Evolutionary conservation across 352 stramenopile species (phyloP), one percentile per base, ranked within the genome.

Genomic region (Phytophthora citricola): DNA sequence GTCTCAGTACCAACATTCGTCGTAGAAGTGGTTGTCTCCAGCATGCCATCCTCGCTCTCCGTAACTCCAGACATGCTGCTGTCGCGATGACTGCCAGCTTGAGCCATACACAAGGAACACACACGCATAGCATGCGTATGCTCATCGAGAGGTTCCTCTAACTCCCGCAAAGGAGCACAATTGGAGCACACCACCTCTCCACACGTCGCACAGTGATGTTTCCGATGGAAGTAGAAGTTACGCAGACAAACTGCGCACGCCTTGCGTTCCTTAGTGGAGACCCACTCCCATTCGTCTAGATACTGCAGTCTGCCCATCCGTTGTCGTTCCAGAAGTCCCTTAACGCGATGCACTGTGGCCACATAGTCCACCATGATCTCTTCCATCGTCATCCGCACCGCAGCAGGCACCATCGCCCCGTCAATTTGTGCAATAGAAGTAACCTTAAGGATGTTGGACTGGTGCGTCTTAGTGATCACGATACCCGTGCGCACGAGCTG

Each of bases 221-320:
- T 91, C 17, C 85, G 73, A 66, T 88, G 87, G 53, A 93, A 92
- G 50, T 89, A 88, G 55, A 95, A 95, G 0, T 76, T 78, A 20
- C 83, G 85, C 2, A 93, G 56, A 65, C 87, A 95, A 44, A 95
- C 85, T 1, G 83, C 83, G 53, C 87, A 95, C 0, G 84, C 85
- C 69, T 92, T 92, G 49, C 87, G 83, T 24, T 93, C 85, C 22
- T 81, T 72, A 9, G 80, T 78, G 4, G 83, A 69, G 6, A 95
- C 73, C 83, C 82, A 93, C 36, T 92, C 81, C 82, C 82, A 95
- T 56, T 91, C 78, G 47, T 93, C 82, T 49, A 95, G 54, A 58
- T 91, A 91, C 60, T 87, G 81, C 69, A 93, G 56, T 40, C 71
- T 71, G 22, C 87, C 81, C 71, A 95, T 83, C n/a, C 87, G 79